These are phyloP conservation scores for Trichomonascaceae sp. DNA, from an alignment of 1,139 yeast genomes.

Conservation along the genomic window DNA sequence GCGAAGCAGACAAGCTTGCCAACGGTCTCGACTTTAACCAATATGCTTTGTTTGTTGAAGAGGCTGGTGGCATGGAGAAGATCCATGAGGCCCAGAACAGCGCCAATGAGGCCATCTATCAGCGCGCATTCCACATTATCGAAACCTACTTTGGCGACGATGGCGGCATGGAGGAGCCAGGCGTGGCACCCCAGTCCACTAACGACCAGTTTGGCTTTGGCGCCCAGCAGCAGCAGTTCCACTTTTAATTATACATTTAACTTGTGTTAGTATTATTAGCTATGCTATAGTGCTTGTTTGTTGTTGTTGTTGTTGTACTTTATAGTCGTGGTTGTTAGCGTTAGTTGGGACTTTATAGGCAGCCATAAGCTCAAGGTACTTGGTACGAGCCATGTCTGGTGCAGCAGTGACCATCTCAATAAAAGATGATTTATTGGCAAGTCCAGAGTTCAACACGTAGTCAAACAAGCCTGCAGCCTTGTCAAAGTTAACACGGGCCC, in stretches of 20 bases:
- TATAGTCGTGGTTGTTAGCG: too few species aligned
- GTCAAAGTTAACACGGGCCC: conserved; percentile 23
- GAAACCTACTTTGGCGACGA: conserved; percentile 86
- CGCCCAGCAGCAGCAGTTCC: conserved; percentile 1
- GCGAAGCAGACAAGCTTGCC: conserved; percentile 81
- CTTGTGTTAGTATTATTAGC: too few species aligned
- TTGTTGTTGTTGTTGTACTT: too few species aligned
- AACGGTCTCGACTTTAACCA: conserved; percentile 59
- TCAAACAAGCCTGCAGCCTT: conserved; percentile 25
- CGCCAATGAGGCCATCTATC: conserved; percentile 82
- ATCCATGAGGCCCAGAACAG: conserved; percentile 87
- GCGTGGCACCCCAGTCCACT: conserved; percentile 61
- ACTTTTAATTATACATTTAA: too few species aligned
- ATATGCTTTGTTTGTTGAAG: conserved; percentile 85
- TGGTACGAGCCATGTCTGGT: too few species aligned
- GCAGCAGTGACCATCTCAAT: too few species aligned
- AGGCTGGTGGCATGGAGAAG: conserved; percentile 97
- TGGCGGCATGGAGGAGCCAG: conserved; percentile 57
- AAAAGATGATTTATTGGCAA: conserved; percentile 28
- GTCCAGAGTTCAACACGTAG: conserved; percentile 13
- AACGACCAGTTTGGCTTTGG: conserved; percentile 89
- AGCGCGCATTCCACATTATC: conserved; percentile 80
- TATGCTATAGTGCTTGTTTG: too few species aligned
- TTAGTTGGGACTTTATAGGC: too few species aligned
- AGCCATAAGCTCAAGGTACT: too few species aligned